These are phyloP conservation scores for Peltaster fructicola DNA, from an alignment of 2,329 filamentous ascomycete species.

Conservation along the genomic window DNA sequence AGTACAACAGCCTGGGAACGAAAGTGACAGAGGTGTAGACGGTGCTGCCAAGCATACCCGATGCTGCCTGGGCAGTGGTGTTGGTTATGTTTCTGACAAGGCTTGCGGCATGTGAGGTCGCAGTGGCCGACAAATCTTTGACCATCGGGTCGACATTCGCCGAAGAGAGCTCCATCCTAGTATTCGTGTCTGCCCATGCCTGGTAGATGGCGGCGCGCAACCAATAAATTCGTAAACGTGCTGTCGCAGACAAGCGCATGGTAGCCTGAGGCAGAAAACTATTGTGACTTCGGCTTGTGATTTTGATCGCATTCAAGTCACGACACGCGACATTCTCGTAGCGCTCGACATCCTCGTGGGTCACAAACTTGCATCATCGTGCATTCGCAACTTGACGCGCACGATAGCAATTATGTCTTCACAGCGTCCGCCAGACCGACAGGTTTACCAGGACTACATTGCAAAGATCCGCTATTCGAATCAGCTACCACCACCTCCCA, in stretches of 20 bases:
- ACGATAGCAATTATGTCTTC: slow-evolving; percentile 6
- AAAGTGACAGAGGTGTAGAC: too few species aligned
- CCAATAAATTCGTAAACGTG: too few species aligned
- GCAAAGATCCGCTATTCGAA: slow-evolving; percentile 91
- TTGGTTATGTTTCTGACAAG: neutral
- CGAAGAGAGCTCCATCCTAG: too few species aligned
- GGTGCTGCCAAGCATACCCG: slow-evolving; percentile 18
- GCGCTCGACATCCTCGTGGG: too few species aligned
- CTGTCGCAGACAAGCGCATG: too few species aligned
- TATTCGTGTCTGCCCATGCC: too few species aligned
- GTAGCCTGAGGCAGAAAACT: too few species aligned
- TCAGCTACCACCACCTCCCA: slow-evolving; percentile 81
- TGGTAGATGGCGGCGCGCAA: too few species aligned
- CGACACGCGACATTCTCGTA: too few species aligned
- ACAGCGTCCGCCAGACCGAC: slow-evolving; percentile 14
- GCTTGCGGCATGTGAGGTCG: neutral
- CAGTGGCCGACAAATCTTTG: slow-evolving; percentile 1
- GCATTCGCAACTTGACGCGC: slow-evolving; percentile 1
- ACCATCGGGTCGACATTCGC: too few species aligned
- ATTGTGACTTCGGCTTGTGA: too few species aligned
- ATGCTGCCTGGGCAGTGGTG: slow-evolving; percentile 6
- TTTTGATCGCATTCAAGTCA: too few species aligned
- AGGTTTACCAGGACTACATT: slow-evolving; percentile 86
- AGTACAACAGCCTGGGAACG: slow-evolving; percentile 49
- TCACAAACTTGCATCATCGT: neutral